Evolutionary conservation across 2,329 filamentous ascomycete genomes (phyloP).

Genomic region (Thermothelomyces thermophilus): DNA sequence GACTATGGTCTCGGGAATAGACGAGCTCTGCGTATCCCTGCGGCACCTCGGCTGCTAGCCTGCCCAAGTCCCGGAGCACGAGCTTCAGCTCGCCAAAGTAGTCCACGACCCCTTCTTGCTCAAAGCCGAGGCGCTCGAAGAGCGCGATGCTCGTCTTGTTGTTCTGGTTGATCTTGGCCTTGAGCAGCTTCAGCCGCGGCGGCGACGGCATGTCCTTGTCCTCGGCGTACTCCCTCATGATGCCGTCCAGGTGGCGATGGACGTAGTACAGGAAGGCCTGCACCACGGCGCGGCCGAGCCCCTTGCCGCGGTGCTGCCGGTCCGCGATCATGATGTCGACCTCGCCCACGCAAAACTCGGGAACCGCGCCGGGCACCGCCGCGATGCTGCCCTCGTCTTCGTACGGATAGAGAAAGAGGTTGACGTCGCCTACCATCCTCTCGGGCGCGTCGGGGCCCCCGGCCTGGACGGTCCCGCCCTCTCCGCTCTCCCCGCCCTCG

Average conservation of each 20-base stretch:
- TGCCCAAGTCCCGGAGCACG: slow-evolving; percentile 32
- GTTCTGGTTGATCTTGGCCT: slow-evolving; percentile 45
- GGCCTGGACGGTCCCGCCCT: slow-evolving; percentile 26
- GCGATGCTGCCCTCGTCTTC: slow-evolving; percentile 41
- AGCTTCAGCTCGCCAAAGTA: slow-evolving; percentile 56
- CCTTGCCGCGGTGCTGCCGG: slow-evolving; percentile 48
- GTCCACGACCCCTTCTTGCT: slow-evolving; percentile 45
- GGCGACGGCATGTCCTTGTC: slow-evolving; percentile 2
- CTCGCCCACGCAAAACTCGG: slow-evolving; percentile 52
- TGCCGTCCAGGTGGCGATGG: slow-evolving; percentile 39
- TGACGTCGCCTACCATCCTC: slow-evolving; percentile 67
- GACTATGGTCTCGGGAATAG: slow-evolving; percentile 17
- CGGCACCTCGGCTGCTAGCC: slow-evolving; percentile 7
- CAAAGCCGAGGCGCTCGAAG: slow-evolving; percentile 47
- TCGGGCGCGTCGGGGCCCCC: slow-evolving; percentile 47
- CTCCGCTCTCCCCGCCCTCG: background rate
- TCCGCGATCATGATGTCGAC: slow-evolving; percentile 82
- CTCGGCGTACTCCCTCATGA: slow-evolving; percentile 51
- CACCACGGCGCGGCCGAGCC: slow-evolving; percentile 60
- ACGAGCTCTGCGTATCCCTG: slow-evolving; percentile 24
- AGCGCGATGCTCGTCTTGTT: slow-evolving; percentile 48
- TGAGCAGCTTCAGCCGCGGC: slow-evolving; percentile 26
- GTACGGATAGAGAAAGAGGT: slow-evolving; percentile 66
- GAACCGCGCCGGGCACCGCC: slow-evolving; percentile 16
- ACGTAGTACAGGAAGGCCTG: slow-evolving; percentile 66